phyloP scores from a whole-genome alignment of 768 basidiomycete genomes.

The Hygrophorus russula region DNA sequence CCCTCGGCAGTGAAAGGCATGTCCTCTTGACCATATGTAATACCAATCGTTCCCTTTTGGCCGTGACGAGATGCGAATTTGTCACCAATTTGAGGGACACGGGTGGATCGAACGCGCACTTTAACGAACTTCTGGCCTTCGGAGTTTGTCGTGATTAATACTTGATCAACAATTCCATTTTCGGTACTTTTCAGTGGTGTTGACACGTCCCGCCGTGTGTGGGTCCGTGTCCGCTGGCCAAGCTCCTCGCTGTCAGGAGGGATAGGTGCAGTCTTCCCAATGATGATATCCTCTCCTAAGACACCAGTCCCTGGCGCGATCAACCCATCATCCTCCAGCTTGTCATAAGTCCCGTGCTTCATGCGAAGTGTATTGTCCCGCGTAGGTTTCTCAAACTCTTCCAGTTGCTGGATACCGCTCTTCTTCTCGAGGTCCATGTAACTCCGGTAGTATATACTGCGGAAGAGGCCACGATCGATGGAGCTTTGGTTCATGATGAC shows the following conservation, averaged over 20 bases:
- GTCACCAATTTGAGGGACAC: constrained; percentile 96
- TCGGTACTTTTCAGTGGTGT: constrained; percentile 97
- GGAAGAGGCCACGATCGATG: constrained; percentile 95
- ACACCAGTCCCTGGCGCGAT: constrained; percentile 95
- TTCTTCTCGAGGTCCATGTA: constrained; percentile 99
- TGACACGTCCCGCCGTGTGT: constrained; percentile 92
- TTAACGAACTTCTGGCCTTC: constrained; percentile 99
- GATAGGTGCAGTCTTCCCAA: constrained; percentile 97
- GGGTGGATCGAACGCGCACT: constrained; percentile 89
- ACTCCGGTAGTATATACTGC: constrained; percentile 96
- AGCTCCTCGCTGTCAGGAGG: constrained; percentile 96
- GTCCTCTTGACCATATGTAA: constrained; percentile 98
- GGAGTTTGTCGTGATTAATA: constrained; percentile 89
- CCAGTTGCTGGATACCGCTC: constrained; percentile 81
- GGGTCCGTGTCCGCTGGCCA: constrained; percentile 87
- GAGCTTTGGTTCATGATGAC: constrained; percentile 99
- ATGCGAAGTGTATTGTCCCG: constrained; percentile 88
- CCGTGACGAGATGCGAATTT: constrained; percentile 99
- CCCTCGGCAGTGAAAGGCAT: constrained; percentile 99
- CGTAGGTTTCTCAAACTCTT: constrained; percentile 95
- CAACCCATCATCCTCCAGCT: constrained; percentile 91
- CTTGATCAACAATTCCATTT: constrained; percentile 95
- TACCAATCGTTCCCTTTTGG: constrained; percentile 99
- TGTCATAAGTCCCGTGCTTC: constrained; percentile 99
- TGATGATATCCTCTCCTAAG: constrained; percentile 95